Base-by-base conservation (phyloP, 2,329 filamentous ascomycete genomes). In the Cercospora brassicicola region DNA sequence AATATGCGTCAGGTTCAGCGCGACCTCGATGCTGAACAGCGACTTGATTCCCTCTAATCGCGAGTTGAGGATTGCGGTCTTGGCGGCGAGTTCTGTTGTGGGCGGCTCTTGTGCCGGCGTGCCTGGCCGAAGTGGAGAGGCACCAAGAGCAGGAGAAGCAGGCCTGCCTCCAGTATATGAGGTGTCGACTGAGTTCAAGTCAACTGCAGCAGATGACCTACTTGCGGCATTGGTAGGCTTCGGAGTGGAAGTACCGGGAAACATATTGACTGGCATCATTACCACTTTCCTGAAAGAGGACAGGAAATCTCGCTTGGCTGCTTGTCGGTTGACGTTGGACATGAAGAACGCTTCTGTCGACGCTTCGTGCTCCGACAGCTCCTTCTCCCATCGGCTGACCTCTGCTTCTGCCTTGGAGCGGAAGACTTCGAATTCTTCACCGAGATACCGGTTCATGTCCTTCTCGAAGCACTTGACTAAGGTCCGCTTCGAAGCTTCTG, bases 231-330 rank as follows among this genome's bases (percentile, higher is more conserved):
- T 57, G 23, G 77, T 69, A 23, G 79, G 74, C 69, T 79, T 84
- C 53, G 77, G 77, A 68, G 81, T 85, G 76, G 88, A 92, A 4
- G 74, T 73, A 30, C 67, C 64, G 85, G 85, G n/a, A 83, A 87
- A 83, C 8, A 93, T 94, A 62, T 92, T 96, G 59, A 99, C 94
- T 2, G 95, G 95, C 89, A 97, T 96, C 94, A 99, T 97, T 72
- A 99, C 92, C 8, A 99, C 95, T 79, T 98, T 98, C 77, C 93
- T 97, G 84, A 99, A 99, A 0, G 94, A 97, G 56, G 90, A 95
- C 69, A 99, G 78, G 75, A 99, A 99, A 78, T 99, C 95, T 73
- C 93, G 92, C 81, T 99, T 99, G 71, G 96, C 95, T 0, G 93
- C 95, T 78, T 96, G 93, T 28, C 95, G 88, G 77, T 94, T 97